phyloP scores from a whole-genome alignment of 352 stramenopile genomes.

The Globisporangium polare region DNA sequence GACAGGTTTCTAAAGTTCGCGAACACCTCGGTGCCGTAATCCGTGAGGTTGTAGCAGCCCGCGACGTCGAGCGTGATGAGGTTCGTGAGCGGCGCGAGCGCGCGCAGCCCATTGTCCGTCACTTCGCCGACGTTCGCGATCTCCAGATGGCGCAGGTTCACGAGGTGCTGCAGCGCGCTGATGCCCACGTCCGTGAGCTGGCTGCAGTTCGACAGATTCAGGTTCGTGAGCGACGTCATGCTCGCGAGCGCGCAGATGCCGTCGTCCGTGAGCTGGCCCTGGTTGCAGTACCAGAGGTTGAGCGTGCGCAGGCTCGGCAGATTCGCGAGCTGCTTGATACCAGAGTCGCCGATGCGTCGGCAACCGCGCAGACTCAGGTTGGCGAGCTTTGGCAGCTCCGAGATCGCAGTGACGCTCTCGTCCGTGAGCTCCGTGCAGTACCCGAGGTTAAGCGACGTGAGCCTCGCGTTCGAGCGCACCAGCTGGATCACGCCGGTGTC shows the following conservation, averaged over 20 bases:
- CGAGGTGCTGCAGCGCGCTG: slow-evolving; percentile 35
- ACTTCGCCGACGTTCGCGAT: slow-evolving; percentile 77
- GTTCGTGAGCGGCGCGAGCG: slow-evolving; percentile 47
- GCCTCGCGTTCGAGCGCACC: slow-evolving; percentile 17
- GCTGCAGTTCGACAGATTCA: slow-evolving; percentile 79
- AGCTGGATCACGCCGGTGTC: slow-evolving; percentile 25
- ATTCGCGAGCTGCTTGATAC: slow-evolving; percentile 37
- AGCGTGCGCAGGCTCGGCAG: slow-evolving; percentile 45
- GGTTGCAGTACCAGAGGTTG: slow-evolving; percentile 82
- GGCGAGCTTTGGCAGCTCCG: slow-evolving; percentile 32
- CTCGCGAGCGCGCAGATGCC: slow-evolving; percentile 44
- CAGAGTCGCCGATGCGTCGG: slow-evolving; percentile 47
- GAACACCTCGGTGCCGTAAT: slow-evolving; percentile 57
- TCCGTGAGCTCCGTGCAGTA: slow-evolving; percentile 79
- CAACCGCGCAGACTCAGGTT: slow-evolving; percentile 64
- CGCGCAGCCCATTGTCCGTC: slow-evolving; percentile 48
- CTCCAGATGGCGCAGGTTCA: slow-evolving; percentile 64
- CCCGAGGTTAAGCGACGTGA: slow-evolving; percentile 67
- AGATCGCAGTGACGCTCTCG: slow-evolving; percentile 44
- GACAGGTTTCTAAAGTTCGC: slow-evolving; percentile 46
- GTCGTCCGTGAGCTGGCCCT: slow-evolving; percentile 64
- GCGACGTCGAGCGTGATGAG: slow-evolving; percentile 66
- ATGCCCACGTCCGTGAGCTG: slow-evolving; percentile 70
- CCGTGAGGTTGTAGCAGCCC: slow-evolving; percentile 80
- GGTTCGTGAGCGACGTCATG: slow-evolving; percentile 54